Conservation (phyloP, 192 early-diverging fungal genomes). For the Backusella luteola region DNA sequence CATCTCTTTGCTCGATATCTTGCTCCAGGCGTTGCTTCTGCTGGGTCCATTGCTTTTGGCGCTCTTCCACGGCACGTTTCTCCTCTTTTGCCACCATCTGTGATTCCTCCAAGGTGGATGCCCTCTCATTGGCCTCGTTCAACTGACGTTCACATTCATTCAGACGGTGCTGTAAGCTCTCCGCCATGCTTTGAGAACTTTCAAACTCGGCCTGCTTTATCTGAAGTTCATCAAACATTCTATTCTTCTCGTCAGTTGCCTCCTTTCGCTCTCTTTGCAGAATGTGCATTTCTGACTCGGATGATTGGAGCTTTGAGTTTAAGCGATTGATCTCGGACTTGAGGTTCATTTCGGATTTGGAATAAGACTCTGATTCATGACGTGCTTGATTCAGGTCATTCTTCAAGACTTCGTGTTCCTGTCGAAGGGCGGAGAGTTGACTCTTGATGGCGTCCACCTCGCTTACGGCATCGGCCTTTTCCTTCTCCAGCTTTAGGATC, state of each 20-base stretch:
- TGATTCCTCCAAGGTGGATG: slow-evolving; percentile 53
- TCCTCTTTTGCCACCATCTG: slow-evolving; percentile 34
- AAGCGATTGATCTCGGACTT: slow-evolving; percentile 40
- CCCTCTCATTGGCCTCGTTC: slow-evolving; percentile 51
- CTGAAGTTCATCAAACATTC: slow-evolving; percentile 55
- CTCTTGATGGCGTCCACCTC: slow-evolving; percentile 2
- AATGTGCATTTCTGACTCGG: slow-evolving; percentile 33
- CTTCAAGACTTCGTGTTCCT: slow-evolving; percentile 11
- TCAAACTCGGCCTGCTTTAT: slow-evolving; percentile 61
- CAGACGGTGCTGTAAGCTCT: slow-evolving; percentile 55
- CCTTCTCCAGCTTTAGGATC: slow-evolving; percentile 51
- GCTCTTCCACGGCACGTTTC: slow-evolving; percentile 35
- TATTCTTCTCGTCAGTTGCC: slow-evolving; percentile 42
- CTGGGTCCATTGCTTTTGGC: slow-evolving; percentile 37
- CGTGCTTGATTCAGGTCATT: neutral
- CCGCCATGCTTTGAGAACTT: slow-evolving; percentile 54
- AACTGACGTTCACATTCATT: slow-evolving; percentile 43
- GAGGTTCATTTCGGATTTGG: slow-evolving; percentile 27
- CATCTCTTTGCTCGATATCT: slow-evolving; percentile 42
- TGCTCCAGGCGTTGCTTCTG: slow-evolving; percentile 32
- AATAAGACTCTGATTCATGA: slow-evolving; percentile 18
- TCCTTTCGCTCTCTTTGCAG: slow-evolving; percentile 48
- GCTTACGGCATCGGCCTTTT: slow-evolving; percentile 33
- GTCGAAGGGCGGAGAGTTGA: neutral
- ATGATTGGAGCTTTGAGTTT: slow-evolving; percentile 28